Conservation (phyloP, 768 basidiomycete species). For the Leccinum olivaceopallidum region DNA sequence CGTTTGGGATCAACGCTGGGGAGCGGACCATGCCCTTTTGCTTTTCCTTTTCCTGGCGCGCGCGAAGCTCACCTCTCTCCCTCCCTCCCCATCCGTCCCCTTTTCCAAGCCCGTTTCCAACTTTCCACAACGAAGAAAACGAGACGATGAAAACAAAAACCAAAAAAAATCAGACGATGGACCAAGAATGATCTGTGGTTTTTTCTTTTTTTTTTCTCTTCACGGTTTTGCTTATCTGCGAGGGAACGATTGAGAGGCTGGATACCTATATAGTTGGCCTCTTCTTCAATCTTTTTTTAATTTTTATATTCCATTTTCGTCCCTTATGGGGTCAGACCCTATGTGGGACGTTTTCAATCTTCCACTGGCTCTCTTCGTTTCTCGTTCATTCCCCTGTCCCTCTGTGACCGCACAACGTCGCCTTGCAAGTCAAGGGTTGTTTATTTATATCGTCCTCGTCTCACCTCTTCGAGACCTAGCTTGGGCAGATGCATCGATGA, state of each 20-base stretch:
- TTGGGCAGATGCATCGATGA: not conserved
- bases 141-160: not conserved
- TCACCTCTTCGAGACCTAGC: not conserved
- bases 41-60: not conserved
- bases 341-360: no score
- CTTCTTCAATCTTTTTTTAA: not conserved
- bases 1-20: constrained; percentile 32
- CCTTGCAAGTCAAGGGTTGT: constrained; percentile 11
- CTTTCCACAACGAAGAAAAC: not conserved
- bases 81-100: no score
- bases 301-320: no score
- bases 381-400: constrained; percentile 5
- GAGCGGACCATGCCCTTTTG: constrained; percentile 27
- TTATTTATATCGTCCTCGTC: constrained; percentile 23
- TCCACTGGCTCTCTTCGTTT: not conserved
- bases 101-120: not conserved
- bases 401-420: not conserved
- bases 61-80: no score
- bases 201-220: not conserved
- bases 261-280: constrained; percentile 26
- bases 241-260: constrained; percentile 23
- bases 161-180: constrained; percentile 7
- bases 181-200: constrained; percentile 8
- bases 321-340: no score
- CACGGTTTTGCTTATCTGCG: constrained; percentile 8